Evolutionary conservation across 495 filamentous ascomycete genomes (phyloP).

Genomic region (Tuber umbilicatum): DNA sequence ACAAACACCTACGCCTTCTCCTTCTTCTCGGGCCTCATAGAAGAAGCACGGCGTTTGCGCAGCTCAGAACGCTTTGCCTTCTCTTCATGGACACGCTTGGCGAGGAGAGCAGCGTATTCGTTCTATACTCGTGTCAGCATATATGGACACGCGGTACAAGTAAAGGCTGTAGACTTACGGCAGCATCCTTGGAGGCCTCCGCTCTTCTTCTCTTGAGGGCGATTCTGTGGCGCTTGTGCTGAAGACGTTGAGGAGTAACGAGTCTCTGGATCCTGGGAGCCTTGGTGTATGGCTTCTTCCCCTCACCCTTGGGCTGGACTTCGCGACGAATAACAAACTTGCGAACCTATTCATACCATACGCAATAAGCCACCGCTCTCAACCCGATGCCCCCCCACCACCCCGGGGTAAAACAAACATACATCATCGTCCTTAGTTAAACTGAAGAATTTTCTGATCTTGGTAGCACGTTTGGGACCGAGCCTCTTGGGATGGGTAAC

Average conservation of each 20-base stretch:
- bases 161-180: conserved; percentile 58
- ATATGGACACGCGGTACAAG: background rate
- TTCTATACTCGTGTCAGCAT: conserved; percentile 53
- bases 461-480: conserved; percentile 97
- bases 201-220: conserved; percentile 95
- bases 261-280: conserved; percentile 98
- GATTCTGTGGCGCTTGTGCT: conserved; percentile 96
- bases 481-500: conserved; percentile 94
- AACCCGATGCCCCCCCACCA: background rate
- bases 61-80: conserved; percentile 83
- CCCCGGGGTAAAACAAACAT: conserved; percentile 52
- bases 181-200: conserved; percentile 94
- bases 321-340: conserved; percentile 99
- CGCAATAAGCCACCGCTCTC: background rate
- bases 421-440: conserved; percentile 99
- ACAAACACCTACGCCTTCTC: background rate
- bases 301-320: conserved; percentile 87
- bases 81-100: conserved; percentile 91
- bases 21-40: conserved; percentile 75
- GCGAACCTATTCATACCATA: conserved; percentile 58
- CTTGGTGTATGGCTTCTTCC: conserved; percentile 97
- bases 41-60: conserved; percentile 91
- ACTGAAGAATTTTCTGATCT: conserved; percentile 97
- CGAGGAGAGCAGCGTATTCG: conserved; percentile 88
- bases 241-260: conserved; percentile 97